These are phyloP conservation scores for Hermanozyma aechmeae DNA, from an alignment of 805 yeast species.

Conservation along the genomic window DNA sequence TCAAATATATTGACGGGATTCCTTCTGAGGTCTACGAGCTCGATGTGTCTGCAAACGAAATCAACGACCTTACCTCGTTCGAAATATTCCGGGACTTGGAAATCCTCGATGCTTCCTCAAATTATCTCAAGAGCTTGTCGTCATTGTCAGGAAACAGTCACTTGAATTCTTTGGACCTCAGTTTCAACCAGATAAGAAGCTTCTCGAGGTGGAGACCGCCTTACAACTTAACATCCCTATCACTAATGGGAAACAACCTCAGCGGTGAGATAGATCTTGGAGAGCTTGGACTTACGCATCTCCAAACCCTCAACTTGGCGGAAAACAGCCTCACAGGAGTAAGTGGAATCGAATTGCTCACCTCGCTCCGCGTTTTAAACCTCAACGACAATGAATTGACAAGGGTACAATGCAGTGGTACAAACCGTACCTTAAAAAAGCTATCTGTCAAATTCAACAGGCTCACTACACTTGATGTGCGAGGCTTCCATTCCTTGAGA, in stretches of 20 bases:
- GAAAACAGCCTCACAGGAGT: conserved; percentile 30
- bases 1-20: conserved; percentile 37
- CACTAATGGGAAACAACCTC: conserved; percentile 32
- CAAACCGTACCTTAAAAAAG: conserved; percentile 25
- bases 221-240: conserved; percentile 32
- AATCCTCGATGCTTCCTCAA: conserved; percentile 28
- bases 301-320: conserved; percentile 36
- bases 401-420: conserved; percentile 10
- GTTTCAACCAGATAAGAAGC: conserved; percentile 24
- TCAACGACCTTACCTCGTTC: conserved; percentile 35
- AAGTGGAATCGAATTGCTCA: conserved; percentile 24
- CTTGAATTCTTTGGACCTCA: conserved; percentile 29
- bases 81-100: conserved; percentile 32
- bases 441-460: conserved; percentile 29
- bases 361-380: conserved; percentile 29
- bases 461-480: conserved; percentile 21
- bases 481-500: conserved; percentile 27
- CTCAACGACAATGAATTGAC: conserved; percentile 31
- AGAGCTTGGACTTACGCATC: conserved; percentile 21
- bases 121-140: conserved; percentile 26
- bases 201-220: conserved; percentile 29
- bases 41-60: conserved; percentile 26
- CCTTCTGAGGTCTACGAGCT: conserved; percentile 31
- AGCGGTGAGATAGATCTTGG: conserved; percentile 29
- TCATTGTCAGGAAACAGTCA: conserved; percentile 30